A percentile compares a stretch with the other conserved stretches of the same genome.
phyloP scores from a whole-genome alignment of 2,329 filamentous ascomycete genomes.

The Aspergillus tamarii region DNA sequence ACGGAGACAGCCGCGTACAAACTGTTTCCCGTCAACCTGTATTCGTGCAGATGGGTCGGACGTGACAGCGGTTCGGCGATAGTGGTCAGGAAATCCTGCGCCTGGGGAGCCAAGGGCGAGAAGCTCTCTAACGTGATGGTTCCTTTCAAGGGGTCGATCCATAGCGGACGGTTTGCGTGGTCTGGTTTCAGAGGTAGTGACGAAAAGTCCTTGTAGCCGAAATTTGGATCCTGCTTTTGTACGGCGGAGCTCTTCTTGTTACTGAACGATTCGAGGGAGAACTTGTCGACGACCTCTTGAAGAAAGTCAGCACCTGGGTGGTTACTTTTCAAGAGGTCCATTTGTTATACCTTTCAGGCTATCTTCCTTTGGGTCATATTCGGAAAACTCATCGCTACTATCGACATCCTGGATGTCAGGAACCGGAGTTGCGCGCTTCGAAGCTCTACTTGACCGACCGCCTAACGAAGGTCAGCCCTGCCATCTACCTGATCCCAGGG shows the following conservation, averaged over 20 bases:
- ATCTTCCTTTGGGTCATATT: constrained; percentile 53
- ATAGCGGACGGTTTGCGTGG: constrained; percentile 85
- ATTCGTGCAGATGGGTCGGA: constrained; percentile 90
- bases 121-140: constrained; percentile 94
- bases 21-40: constrained; percentile 86
- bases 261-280: constrained; percentile 57
- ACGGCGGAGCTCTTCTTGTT: constrained; percentile 46
- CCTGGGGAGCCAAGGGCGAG: constrained; percentile 80
- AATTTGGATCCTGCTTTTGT: constrained; percentile 57
- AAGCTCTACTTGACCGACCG: constrained; percentile 49
- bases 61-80: constrained; percentile 92
- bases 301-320: constrained; percentile 27
- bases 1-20: constrained; percentile 95
- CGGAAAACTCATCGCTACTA: constrained; percentile 63
- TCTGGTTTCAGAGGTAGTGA: constrained; percentile 82
- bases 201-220: constrained; percentile 75
- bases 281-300: constrained; percentile 54
- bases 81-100: constrained; percentile 92
- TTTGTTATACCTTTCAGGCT: constrained; percentile 49
- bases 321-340: constrained; percentile 11
- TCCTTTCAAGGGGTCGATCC: constrained; percentile 86
- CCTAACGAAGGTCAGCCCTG: constrained; percentile 44
- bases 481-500: constrained; percentile 23
- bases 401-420: constrained; percentile 48
- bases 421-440: constrained; percentile 53